phyloP scores from a whole-genome alignment of 441 rosid species.

The Eruca vesicaria region DNA sequence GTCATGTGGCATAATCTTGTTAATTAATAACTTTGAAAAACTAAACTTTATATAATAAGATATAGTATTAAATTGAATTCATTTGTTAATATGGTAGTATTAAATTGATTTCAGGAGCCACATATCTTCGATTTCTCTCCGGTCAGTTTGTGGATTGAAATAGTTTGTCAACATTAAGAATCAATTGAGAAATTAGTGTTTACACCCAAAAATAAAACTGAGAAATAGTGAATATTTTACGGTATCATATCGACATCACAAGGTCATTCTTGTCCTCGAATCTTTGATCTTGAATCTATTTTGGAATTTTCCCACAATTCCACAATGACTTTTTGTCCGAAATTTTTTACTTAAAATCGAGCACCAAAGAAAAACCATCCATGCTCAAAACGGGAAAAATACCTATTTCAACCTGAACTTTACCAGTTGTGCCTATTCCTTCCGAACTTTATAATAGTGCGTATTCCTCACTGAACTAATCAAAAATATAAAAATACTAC shows the following conservation, averaged over 20 bases:
- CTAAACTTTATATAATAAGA: too few species aligned
- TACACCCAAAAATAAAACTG: too few species aligned
- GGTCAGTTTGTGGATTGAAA: not conserved
- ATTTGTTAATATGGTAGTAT: not conserved
- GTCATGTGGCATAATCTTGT: too few species aligned
- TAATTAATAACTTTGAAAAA: too few species aligned
- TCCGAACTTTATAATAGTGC: too few species aligned
- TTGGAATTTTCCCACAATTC: not conserved
- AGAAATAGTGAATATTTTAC: not conserved
- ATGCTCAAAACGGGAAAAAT: not conserved
- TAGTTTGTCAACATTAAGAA: not conserved
- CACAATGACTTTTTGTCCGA: constrained; percentile 11
- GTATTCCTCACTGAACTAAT: too few species aligned
- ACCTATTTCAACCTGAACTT: too few species aligned
- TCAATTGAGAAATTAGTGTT: not conserved
- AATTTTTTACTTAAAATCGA: not conserved
- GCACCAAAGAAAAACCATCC: not conserved
- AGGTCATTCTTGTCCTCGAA: constrained; percentile 12
- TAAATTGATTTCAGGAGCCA: not conserved
- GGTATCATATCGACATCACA: constrained; percentile 14
- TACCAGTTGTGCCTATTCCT: too few species aligned
- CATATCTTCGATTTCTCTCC: not conserved
- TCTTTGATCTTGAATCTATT: constrained; percentile 11
- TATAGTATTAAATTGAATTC: not conserved
- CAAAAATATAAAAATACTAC: too few species aligned